A percentile compares a stretch with the other conserved stretches of the same genome.
These are phyloP conservation scores for Mallotus nudiflorus DNA, from an alignment of 345 rosid genomes.

Conservation along the genomic window DNA sequence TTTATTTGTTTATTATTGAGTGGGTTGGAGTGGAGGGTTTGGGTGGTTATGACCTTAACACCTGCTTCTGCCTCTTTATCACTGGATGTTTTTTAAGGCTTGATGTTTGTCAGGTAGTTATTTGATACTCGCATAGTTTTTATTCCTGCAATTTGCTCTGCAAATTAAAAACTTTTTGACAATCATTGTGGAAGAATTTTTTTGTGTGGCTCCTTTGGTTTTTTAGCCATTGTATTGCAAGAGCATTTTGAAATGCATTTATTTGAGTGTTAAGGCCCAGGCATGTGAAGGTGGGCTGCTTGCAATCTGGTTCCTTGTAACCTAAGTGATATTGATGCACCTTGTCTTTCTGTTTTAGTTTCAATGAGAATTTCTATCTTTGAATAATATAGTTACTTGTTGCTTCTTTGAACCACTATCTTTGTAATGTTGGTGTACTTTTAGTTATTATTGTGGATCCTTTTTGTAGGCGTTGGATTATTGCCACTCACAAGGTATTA, in stretches of 20 bases:
- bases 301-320: background rate
- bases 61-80: too few species aligned
- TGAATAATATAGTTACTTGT: background rate
- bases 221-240: background rate
- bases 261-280: too few species aligned
- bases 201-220: background rate
- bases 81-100: too few species aligned
- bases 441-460: background rate
- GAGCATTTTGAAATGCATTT: conserved; percentile 1
- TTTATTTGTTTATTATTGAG: too few species aligned
- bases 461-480: conserved; percentile 82
- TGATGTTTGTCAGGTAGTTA: background rate
- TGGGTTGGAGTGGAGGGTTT: too few species aligned
- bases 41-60: too few species aligned
- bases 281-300: background rate
- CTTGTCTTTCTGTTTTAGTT: background rate
- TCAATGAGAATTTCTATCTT: background rate
- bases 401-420: background rate
- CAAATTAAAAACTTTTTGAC: background rate
- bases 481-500: conserved; percentile 97
- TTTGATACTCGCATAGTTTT: background rate
- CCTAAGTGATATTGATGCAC: background rate
- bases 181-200: background rate
- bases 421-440: background rate
- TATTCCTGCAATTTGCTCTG: background rate